Percentiles rank a stretch among this genome's conserved stretches.
These are phyloP conservation scores for Entomortierella parvispora DNA, from an alignment of 192 early-diverging fungal species.

Conservation along the genomic window DNA sequence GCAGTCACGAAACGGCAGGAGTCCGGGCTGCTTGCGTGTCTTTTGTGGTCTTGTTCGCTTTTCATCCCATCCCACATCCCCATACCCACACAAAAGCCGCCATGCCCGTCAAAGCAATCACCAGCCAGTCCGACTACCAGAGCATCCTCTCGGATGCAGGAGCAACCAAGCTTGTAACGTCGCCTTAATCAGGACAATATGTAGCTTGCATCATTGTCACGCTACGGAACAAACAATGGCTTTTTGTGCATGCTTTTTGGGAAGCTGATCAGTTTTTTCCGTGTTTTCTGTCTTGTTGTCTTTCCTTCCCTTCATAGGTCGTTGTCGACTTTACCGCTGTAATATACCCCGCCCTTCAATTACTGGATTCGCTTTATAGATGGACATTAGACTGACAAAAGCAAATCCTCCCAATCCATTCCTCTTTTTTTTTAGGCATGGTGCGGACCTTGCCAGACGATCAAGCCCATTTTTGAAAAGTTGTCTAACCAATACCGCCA, in stretches of 20 bases:
- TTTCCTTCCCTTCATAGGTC: conserved; percentile 39
- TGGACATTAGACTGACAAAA: neutral
- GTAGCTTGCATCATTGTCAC: neutral
- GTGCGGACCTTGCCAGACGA: conserved; percentile 63
- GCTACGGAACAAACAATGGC: neutral
- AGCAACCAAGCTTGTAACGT: conserved; percentile 37
- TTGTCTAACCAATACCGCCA: conserved; percentile 59
- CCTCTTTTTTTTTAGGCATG: conserved; percentile 16
- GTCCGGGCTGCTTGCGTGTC: no score
- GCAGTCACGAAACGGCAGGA: no score
- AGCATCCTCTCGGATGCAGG: conserved; percentile 35
- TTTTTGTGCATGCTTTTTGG: neutral
- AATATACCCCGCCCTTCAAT: neutral
- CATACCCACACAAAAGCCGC: neutral
- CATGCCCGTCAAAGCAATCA: conserved; percentile 50
- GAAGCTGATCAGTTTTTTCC: neutral
- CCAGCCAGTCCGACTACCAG: conserved; percentile 42
- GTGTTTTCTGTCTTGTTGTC: neutral
- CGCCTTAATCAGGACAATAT: neutral
- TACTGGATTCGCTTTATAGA: conserved; percentile 11
- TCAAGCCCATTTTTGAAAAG: conserved; percentile 63
- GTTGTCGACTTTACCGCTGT: conserved; percentile 67
- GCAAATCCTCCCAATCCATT: neutral
- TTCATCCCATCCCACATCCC: neutral
- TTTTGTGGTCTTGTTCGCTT: neutral